Evolutionary conservation across 768 basidiomycete genomes (phyloP), one percentile per base, ranked within the genome.

Genomic region (Melanogaster broomeanus): DNA sequence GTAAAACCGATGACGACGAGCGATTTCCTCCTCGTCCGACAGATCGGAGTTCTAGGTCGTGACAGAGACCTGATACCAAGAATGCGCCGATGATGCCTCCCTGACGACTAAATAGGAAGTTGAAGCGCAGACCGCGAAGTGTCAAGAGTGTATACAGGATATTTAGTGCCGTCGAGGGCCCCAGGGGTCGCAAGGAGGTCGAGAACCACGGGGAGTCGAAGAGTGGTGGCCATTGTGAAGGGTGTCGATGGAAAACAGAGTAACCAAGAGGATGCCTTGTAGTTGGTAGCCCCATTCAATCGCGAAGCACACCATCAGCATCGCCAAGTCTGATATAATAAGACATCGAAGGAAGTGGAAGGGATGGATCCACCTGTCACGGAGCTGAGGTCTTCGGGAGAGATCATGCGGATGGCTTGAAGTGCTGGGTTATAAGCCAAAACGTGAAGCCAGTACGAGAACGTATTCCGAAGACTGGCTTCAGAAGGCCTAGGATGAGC

Each of bases 151-250:
- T 59, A 42, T 82, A 3, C 85, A 76, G 63, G 87, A 82, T 13
- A 82, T 48, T 53, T 87, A 84, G 58, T 89, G 87, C 87, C 86
- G 88, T 24, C 81, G 72, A 43, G 56, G 64, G 0, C 78, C 72
- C 87, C 87, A 89, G 40, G 85, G 78, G 9, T 87, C 78, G 35
- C 72, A 88, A 61, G 7, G 84, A 86, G 3, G 79, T 79, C 11
- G 81, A 65, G 86, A 87, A n/a, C n/a, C n/a, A n/a, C n/a, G n/a
- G n/a, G n/a, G n/a, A n/a, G n/a, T n/a, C n/a, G n/a, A n/a, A n/a
- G 7, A 82, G 49, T 2, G 83, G 85, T 0, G 85, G 87, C 82
- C 85, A 87, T 44, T 81, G 73, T 3, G 69, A 68, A 0, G 78
- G 76, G 28, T 65, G 59, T 55, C 84, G 81, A 3, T 62, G 59